Evolutionary conservation across 2,329 filamentous ascomycete genomes (phyloP), one percentile per base, ranked within the genome.

Genomic region (Septoria linicola): DNA sequence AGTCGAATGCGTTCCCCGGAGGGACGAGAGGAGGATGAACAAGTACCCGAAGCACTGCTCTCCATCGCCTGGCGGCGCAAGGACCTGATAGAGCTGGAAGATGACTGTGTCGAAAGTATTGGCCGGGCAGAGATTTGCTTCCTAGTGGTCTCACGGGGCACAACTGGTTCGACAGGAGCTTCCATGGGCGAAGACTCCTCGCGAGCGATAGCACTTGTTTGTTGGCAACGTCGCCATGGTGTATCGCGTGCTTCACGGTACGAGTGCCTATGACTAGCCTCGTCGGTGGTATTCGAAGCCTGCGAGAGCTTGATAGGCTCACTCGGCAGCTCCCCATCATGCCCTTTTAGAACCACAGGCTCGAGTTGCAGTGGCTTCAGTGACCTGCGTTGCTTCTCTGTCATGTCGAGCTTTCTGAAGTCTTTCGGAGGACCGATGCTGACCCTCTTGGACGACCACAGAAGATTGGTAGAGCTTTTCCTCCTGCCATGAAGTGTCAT

Each of bases 1-100:
- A 72, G 59, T 19, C 70, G 70, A 8, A 60, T 62, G 10, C 66
- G 66, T 25, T 70, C 67, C 20, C 63, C 63, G 1, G 60, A 62
- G 3, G 46, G 35, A 11, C 56, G 53, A 3, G 55, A 41, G 13
- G 46, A 25, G 6, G 54, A 44, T 8, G 56, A 52, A 14, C 39
- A 5, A 14, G 42, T 30, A 11, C 35, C 32, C 8, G 56, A 56
- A 14, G 55, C 49, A 31, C 44, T 45, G 14, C 44, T 51, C 14
- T 63, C 63, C 17, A 49, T 11, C 59, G 66, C 27, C 66, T 68
- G 47, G 61, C 72, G 63, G 62, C 68, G 30, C 63, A 68, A 39
- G 61, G 70, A 55, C 63, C 66, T 30, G 64, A 68, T 45, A 60
- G 70, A 57, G 57, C 63, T 60, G 8, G 59, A 61, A 8, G 62